phyloP scores from a whole-genome alignment of 495 filamentous ascomycete species.

The Glarea lozoyensis region DNA sequence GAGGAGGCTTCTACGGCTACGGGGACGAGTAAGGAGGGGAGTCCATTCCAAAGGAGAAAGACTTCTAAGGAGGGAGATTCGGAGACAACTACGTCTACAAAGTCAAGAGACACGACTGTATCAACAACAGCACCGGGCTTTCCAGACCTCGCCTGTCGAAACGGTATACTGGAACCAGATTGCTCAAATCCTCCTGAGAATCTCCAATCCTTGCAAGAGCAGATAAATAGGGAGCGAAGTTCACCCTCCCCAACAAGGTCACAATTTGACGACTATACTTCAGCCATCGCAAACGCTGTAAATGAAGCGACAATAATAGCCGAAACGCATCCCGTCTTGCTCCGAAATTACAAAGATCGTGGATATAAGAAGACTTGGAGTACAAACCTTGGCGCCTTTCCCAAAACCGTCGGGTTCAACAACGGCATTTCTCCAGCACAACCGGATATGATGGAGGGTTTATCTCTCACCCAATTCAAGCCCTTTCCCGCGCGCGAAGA shows the following conservation, averaged over 20 bases:
- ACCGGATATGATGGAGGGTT: slow-evolving; percentile 9
- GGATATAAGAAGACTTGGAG: slow-evolving; percentile 5
- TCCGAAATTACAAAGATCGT: neutral
- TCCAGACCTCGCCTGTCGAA: slow-evolving; percentile 3
- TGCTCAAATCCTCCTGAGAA: slow-evolving; percentile 5
- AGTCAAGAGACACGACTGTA: neutral
- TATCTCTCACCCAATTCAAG: slow-evolving; percentile 6
- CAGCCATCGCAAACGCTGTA: neutral
- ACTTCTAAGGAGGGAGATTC: neutral
- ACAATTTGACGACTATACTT: slow-evolving; percentile 1
- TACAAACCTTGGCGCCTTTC: slow-evolving; percentile 4
- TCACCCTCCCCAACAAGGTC: slow-evolving; percentile 3
- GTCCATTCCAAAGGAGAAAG: neutral
- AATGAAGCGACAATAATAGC: slow-evolving; percentile 2
- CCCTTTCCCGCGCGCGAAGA: slow-evolving; percentile 10
- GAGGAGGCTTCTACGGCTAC: too few species aligned
- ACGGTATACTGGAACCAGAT: slow-evolving; percentile 10
- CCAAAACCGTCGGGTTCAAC: slow-evolving; percentile 9
- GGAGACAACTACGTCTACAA: neutral
- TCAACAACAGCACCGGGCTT: slow-evolving; percentile 3
- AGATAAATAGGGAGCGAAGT: slow-evolving; percentile 3
- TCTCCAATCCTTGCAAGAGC: slow-evolving; percentile 5
- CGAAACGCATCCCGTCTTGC: neutral
- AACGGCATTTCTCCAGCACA: slow-evolving; percentile 10
- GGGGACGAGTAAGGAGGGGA: neutral